phyloP scores from a whole-genome alignment of 208 protist species.

The Vickermania spadyakhi region DNA sequence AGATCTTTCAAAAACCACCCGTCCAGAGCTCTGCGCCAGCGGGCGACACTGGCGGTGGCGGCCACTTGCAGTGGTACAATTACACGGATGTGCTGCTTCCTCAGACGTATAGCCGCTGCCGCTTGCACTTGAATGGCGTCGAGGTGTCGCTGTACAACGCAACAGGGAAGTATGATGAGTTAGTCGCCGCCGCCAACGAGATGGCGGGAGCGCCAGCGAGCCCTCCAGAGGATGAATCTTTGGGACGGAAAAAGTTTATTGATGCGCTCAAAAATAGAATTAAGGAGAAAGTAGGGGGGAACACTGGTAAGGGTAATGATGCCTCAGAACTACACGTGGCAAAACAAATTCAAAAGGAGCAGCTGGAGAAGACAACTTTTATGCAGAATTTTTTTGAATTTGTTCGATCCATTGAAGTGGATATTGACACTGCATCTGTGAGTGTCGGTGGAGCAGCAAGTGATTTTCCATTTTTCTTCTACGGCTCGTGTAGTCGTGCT shows the following conservation, averaged over 20 bases:
- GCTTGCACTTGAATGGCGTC: constrained; percentile 81
- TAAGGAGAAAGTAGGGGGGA: neutral
- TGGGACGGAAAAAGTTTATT: neutral
- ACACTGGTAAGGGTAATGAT: constrained; percentile 2
- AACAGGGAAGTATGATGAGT: constrained; percentile 65
- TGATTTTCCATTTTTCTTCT: constrained; percentile 70
- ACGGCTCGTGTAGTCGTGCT: constrained; percentile 52
- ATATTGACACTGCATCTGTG: constrained; percentile 56
- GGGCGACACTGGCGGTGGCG: neutral
- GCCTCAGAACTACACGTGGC: constrained; percentile 14
- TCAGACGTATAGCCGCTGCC: constrained; percentile 37
- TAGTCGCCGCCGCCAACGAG: constrained; percentile 11
- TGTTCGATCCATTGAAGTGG: constrained; percentile 62
- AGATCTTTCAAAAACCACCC: neutral
- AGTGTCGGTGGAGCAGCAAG: constrained; percentile 56
- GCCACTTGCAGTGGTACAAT: constrained; percentile 45
- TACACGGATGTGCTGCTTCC: constrained; percentile 40
- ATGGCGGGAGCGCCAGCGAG: neutral
- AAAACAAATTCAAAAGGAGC: constrained; percentile 30
- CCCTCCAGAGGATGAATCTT: constrained; percentile 7
- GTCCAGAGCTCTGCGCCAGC: constrained; percentile 1
- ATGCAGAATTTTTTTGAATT: constrained; percentile 67
- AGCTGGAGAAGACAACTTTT: constrained; percentile 26
- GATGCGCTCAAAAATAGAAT: neutral
- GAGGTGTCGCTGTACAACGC: constrained; percentile 74